Conservation (phyloP, 2,329 filamentous ascomycete species). For the Pochonia chlamydosporia region DNA sequence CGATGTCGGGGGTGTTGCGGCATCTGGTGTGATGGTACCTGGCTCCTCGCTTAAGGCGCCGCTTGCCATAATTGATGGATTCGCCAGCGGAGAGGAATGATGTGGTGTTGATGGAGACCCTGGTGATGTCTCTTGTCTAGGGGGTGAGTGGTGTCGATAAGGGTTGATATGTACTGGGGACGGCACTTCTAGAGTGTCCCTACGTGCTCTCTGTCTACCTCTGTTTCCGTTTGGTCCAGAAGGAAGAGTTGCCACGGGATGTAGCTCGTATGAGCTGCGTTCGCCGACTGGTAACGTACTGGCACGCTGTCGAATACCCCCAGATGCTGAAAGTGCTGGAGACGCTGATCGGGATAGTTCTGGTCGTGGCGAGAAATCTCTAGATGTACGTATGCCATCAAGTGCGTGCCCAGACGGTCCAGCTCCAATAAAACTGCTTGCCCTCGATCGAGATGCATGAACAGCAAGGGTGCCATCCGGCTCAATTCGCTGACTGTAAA, state of each 20-base stretch:
- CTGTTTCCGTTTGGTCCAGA: not conserved
- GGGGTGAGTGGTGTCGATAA: not conserved
- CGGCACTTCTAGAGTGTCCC: slow-evolving; percentile 14
- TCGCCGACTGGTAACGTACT: slow-evolving; percentile 6
- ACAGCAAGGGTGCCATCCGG: slow-evolving; percentile 24
- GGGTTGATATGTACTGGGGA: not conserved
- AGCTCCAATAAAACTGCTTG: slow-evolving; percentile 28
- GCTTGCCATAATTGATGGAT: not conserved
- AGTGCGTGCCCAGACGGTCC: slow-evolving; percentile 3
- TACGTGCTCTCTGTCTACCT: slow-evolving; percentile 8
- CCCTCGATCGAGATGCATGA: slow-evolving; percentile 23
- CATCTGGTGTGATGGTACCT: not conserved
- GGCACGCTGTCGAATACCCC: slow-evolving; percentile 4
- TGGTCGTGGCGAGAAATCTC: slow-evolving; percentile 7
- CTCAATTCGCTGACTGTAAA: slow-evolving; percentile 31
- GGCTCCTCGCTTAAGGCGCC: not conserved
- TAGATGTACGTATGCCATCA: slow-evolving; percentile 1
- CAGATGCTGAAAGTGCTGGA: not conserved
- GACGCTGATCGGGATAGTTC: slow-evolving; percentile 1
- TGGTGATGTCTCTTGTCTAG: not conserved
- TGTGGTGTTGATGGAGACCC: not conserved
- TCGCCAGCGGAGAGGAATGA: not conserved
- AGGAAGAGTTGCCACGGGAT: not conserved
- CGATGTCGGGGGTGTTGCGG: not conserved
- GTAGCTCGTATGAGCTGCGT: not conserved